A percentile compares a stretch with the other conserved stretches of the same genome.
Evolutionary conservation across 768 basidiomycete species (phyloP).

Genomic region (Galerina marginata): DNA sequence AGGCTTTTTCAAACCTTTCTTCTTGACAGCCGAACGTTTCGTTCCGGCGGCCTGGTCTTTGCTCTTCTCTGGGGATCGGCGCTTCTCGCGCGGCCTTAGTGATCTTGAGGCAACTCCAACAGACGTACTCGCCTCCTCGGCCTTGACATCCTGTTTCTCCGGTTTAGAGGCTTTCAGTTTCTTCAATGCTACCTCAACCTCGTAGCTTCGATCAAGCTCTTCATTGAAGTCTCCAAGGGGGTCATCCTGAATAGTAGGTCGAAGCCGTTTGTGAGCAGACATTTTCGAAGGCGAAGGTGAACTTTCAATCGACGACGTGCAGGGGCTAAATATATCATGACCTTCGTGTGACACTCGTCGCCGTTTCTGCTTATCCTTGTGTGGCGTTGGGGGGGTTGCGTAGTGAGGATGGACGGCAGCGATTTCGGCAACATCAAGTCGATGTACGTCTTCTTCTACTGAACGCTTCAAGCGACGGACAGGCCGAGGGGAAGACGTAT

Average conservation of each 20-base stretch:
- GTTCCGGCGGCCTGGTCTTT: constrained; percentile 7
- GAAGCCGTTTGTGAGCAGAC: constrained; percentile 18
- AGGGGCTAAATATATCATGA: constrained; percentile 40
- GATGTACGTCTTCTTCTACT: constrained; percentile 6
- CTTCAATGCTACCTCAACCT: constrained; percentile 9
- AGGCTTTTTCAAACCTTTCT: constrained; percentile 18
- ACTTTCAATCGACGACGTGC: constrained; percentile 35
- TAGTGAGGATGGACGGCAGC: constrained; percentile 16
- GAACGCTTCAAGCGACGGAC: constrained; percentile 27
- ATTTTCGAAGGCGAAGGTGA: constrained; percentile 44
- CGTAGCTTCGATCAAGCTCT: constrained; percentile 21
- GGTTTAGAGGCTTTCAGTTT: neutral
- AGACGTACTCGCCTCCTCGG: neutral
- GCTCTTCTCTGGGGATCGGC: neutral
- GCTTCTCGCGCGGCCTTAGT: constrained; percentile 22
- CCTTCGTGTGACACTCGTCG: constrained; percentile 30
- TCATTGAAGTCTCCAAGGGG: constrained; percentile 25
- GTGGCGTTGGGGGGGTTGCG: constrained; percentile 38
- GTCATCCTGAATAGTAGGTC: constrained; percentile 9
- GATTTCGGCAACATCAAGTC: neutral
- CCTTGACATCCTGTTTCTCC: neutral
- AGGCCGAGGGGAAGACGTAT: constrained; percentile 35
- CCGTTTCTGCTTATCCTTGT: constrained; percentile 37
- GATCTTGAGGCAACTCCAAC: constrained; percentile 14
- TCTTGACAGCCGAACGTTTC: neutral